These are phyloP conservation scores for Ophiocordyceps sinensis DNA, from an alignment of 2,329 filamentous ascomycete species.

Conservation along the genomic window DNA sequence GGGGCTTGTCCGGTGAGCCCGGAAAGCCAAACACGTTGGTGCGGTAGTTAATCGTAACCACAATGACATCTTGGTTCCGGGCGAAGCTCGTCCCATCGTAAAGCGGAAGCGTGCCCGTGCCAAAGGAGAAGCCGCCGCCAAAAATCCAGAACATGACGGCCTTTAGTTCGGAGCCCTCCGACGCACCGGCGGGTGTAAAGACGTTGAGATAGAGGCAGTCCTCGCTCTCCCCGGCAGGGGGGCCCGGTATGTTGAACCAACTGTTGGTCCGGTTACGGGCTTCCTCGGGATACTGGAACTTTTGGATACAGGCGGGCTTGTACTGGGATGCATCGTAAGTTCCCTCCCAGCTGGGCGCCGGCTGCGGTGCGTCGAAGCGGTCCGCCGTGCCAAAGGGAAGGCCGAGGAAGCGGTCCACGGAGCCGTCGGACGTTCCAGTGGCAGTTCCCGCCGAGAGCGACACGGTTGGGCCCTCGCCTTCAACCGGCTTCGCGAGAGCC, in stretches of 20 bases:
- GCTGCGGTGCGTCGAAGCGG: conserved; percentile 11
- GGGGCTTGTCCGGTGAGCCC: conserved; percentile 2
- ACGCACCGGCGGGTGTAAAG: conserved; percentile 10
- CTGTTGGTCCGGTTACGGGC: conserved; percentile 5
- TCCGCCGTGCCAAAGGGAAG: conserved; percentile 16
- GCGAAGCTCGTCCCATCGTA: conserved; percentile 28
- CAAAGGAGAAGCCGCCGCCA: conserved; percentile 23
- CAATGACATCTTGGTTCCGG: conserved; percentile 25
- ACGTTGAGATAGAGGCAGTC: conserved; percentile 21
- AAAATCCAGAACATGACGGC: conserved; percentile 29
- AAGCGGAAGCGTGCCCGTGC: conserved; percentile 17
- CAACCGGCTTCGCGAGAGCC: no score
- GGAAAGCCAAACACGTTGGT: conserved; percentile 27
- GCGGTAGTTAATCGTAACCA: conserved; percentile 32
- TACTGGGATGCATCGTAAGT: conserved; percentile 10
- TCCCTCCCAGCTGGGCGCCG: conserved; percentile 4
- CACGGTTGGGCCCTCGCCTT: no score
- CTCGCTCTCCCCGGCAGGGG: conserved; percentile 12
- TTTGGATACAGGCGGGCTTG: conserved; percentile 12
- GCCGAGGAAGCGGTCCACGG: conserved; percentile 14
- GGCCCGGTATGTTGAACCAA: conserved; percentile 9
- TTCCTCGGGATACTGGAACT: conserved; percentile 9
- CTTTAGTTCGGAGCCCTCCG: conserved; percentile 12
- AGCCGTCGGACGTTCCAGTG: background rate
- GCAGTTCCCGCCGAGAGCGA: no score